These are phyloP conservation scores for Entomortierella lignicola DNA, from an alignment of 192 early-diverging fungal species.

Conservation along the genomic window DNA sequence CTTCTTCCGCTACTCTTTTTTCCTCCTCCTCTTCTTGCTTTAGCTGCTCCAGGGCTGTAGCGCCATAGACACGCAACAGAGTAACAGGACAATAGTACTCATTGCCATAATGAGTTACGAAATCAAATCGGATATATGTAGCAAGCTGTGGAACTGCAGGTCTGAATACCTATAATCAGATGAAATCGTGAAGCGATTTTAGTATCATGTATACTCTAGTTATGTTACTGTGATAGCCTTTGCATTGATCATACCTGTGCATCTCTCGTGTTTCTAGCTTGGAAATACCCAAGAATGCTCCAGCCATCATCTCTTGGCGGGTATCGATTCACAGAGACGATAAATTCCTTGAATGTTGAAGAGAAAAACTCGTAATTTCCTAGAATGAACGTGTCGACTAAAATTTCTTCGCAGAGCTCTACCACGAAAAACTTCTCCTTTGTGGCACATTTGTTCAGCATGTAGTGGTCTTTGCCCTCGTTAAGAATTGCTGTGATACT, in stretches of 20 bases:
- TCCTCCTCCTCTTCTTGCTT: constrained; percentile 67
- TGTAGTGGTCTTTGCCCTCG: constrained; percentile 94
- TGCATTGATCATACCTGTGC: constrained; percentile 68
- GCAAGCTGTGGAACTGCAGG: constrained; percentile 79
- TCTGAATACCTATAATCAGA: constrained; percentile 83
- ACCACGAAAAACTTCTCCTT: constrained; percentile 86
- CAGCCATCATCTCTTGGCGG: constrained; percentile 81
- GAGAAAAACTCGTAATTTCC: constrained; percentile 99
- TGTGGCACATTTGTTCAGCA: constrained; percentile 91
- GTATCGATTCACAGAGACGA: constrained; percentile 83
- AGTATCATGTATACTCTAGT: no score
- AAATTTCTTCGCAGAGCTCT: constrained; percentile 94
- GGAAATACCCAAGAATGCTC: constrained; percentile 85
- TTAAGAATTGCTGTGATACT: constrained; percentile 84
- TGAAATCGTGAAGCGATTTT: no score
- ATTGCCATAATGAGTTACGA: constrained; percentile 86
- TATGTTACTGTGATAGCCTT: no score
- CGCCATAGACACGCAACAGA: constrained; percentile 88
- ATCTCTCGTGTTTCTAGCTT: constrained; percentile 88
- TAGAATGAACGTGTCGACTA: constrained; percentile 89
- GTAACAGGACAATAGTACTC: constrained; percentile 97
- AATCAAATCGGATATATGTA: constrained; percentile 89
- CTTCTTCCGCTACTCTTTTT: constrained; percentile 34
- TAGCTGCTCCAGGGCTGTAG: constrained; percentile 92
- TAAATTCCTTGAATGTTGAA: constrained; percentile 90